These are phyloP conservation scores for Penicillium sp. DNA, from an alignment of 2,329 filamentous ascomycete species.

Conservation along the genomic window DNA sequence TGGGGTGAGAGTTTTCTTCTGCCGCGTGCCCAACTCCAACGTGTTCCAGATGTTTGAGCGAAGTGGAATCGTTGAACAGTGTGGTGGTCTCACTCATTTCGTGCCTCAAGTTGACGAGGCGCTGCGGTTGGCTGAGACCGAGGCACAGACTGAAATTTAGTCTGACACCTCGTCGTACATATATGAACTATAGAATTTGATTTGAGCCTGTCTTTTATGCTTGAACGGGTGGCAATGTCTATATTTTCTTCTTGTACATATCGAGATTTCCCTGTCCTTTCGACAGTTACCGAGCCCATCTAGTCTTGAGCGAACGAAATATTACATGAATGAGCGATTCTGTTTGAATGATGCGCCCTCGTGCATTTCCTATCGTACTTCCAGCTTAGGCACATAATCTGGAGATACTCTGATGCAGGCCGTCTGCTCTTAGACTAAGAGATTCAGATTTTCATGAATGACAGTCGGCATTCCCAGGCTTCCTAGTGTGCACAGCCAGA, in stretches of 20 bases:
- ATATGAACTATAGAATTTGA: neutral
- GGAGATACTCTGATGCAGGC: neutral
- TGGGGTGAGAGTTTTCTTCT: constrained; percentile 65
- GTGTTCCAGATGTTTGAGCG: constrained; percentile 74
- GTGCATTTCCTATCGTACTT: neutral
- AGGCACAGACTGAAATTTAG: constrained; percentile 54
- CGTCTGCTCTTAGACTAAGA: neutral
- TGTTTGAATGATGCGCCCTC: neutral
- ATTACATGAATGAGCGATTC: neutral
- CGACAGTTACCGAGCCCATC: neutral
- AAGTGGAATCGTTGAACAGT: constrained; percentile 82
- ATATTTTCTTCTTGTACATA: neutral
- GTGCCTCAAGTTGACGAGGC: constrained; percentile 84
- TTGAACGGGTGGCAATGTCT: neutral
- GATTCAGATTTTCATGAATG: neutral
- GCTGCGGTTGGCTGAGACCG: constrained; percentile 75
- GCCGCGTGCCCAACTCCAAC: constrained; percentile 56
- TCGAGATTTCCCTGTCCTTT: neutral
- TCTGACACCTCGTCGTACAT: neutral
- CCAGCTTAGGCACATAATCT: neutral
- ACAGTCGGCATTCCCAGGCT: neutral
- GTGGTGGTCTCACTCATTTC: constrained; percentile 77
- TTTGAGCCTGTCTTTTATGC: neutral
- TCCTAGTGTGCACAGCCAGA: neutral
- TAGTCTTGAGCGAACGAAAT: neutral